A percentile compares a stretch with the other conserved stretches of the same genome.
phyloP scores from a whole-genome alignment of 1,284 basidiomycete species.

The Melampsora americana region DNA sequence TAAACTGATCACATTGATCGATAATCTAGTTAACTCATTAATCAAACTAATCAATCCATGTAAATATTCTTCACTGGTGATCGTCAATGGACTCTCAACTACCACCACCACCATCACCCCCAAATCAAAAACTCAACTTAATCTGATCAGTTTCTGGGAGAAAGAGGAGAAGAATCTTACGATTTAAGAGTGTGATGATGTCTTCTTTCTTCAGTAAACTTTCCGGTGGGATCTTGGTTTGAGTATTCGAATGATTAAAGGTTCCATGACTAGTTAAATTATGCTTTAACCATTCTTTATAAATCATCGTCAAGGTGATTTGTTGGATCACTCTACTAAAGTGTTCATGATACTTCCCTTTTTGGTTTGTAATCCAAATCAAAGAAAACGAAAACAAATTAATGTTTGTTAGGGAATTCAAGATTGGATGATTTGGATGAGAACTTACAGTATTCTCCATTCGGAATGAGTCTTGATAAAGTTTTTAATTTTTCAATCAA shows the following conservation, averaged over 20 bases:
- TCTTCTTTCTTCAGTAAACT: background rate
- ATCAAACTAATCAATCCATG: conserved; percentile 74
- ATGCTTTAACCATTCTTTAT: background rate
- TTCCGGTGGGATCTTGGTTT: background rate
- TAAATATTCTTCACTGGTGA: conserved; percentile 70
- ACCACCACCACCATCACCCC: too few relatives aligned
- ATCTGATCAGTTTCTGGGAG: background rate
- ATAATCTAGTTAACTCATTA: conserved; percentile 78
- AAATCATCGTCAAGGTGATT: background rate
- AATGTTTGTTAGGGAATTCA: too few relatives aligned
- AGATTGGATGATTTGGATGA: background rate
- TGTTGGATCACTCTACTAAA: background rate
- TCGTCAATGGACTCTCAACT: conserved; percentile 1
- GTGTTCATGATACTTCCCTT: conserved; percentile 1
- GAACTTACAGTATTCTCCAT: background rate
- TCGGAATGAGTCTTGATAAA: background rate
- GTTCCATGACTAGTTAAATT: background rate
- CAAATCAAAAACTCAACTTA: background rate
- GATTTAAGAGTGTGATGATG: background rate
- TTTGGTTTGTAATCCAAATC: too few relatives aligned
- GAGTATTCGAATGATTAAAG: background rate
- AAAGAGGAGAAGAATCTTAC: background rate
- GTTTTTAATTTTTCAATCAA: background rate
- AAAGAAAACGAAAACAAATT: too few relatives aligned
- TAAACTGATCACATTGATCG: conserved; percentile 75